Evolutionary conservation across 257 asterid genomes (phyloP).

Genomic region (Fraxinus americana): DNA sequence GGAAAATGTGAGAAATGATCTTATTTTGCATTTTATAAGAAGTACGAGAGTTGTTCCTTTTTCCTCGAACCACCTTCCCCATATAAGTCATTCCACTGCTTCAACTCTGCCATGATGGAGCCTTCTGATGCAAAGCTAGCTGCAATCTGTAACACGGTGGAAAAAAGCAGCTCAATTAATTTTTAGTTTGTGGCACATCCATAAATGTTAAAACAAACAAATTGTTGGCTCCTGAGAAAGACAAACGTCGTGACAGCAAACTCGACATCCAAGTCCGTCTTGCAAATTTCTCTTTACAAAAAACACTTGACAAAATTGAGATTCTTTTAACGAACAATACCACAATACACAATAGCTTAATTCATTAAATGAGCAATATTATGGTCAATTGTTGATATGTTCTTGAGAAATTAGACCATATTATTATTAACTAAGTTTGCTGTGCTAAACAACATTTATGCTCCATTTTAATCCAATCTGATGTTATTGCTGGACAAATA

Average conservation of each 20-base stretch:
- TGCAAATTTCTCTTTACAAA: neutral
- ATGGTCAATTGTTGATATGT: neutral
- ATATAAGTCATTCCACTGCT: slow-evolving; percentile 69
- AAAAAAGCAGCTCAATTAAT: neutral
- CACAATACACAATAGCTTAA: neutral
- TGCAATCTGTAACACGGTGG: slow-evolving; percentile 51
- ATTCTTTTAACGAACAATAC: neutral
- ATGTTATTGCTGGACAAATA: neutral
- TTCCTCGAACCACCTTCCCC: slow-evolving; percentile 93
- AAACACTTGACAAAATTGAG: neutral
- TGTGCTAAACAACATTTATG: neutral
- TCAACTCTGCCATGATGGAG: slow-evolving; percentile 63
- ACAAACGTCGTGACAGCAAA: neutral
- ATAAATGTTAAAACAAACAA: neutral
- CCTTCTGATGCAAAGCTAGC: slow-evolving; percentile 84
- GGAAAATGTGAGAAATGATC: neutral
- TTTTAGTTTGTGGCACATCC: neutral
- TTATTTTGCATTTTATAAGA: slow-evolving; percentile 40
- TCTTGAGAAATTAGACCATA: neutral
- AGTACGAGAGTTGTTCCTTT: slow-evolving; percentile 76
- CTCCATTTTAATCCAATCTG: neutral
- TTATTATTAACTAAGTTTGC: neutral
- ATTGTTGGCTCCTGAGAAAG: neutral
- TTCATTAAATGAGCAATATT: neutral
- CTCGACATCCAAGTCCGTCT: neutral